Base-by-base conservation (phyloP, 2,329 filamentous ascomycete species). In the Epichloe glyceriae region DNA sequence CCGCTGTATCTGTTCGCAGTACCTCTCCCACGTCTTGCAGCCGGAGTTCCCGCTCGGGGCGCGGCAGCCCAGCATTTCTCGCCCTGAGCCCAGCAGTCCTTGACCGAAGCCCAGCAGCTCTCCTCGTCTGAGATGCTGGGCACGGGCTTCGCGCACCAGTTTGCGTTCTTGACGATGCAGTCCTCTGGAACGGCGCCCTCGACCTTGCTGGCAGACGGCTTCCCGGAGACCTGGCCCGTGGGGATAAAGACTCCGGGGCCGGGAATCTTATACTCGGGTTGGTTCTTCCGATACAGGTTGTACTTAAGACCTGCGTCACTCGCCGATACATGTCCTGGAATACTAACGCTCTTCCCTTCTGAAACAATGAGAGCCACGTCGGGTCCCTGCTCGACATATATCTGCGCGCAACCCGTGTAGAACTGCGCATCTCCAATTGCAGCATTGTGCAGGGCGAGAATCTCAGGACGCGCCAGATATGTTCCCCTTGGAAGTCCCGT, bases 401-500 rank as follows among this genome's bases (percentile, higher is more conserved):
- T 71, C 65, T 89, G 85, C 1, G 82, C 83, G 62, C 85, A 89
- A 48, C 82, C 80, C 48, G 77, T 70, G 63, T 85, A 89, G 67
- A 86, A 86, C 64, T 89, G 84, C n/a, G 85, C 80, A 52, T 83
- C 74, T 8, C 67, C 69, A 33, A 72, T 66, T 53, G 73, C 66
- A 8, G 80, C 82, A 46, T 79, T 69, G 58, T 88, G 85, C 38
- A 89, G 73, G 1, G 84, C 80, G 26, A 88, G 69, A 10, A 87
- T 66, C 67, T 89, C 85, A 0, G 82, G 76, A 11, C 86, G 78
- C 38, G 83, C 75, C n/a, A 88, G 76, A 63, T 88, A 89, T 64
- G 82, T 77, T 1, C 85, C 84, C 0, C 73, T 70, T 3, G 79
- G 73, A 12, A 90, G 71, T 38, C 75, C 77, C 1, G 67, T 59